phyloP scores from a whole-genome alignment of 1,284 basidiomycete species.

The Salmacisia buchloeana region DNA sequence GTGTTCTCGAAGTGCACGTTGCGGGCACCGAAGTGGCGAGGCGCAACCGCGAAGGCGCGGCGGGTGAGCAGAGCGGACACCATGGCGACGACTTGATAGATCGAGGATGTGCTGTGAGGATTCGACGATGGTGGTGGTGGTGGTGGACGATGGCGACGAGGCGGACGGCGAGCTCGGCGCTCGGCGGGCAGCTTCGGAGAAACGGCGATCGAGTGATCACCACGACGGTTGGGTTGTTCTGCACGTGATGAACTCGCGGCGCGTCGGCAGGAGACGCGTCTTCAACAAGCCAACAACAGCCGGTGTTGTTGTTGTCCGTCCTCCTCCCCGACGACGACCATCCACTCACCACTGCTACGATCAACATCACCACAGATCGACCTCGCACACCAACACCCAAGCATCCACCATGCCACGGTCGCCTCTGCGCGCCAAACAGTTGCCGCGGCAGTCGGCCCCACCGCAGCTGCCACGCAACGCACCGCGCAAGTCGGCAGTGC shows the following conservation, averaged over 20 bases:
- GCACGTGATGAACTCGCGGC: not conserved
- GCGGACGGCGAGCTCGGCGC: not conserved
- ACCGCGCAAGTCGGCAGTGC: not conserved
- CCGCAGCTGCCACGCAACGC: not conserved
- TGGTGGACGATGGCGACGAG: not conserved
- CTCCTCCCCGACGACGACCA: not conserved
- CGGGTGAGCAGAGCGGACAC: conserved; percentile 5
- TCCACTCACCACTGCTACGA: not conserved
- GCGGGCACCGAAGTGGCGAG: conserved; percentile 13
- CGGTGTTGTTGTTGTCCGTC: conserved; percentile 8
- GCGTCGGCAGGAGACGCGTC: not conserved
- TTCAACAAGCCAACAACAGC: not conserved
- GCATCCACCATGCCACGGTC: not conserved
- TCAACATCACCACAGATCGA: not conserved
- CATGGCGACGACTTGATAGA: too few relatives aligned
- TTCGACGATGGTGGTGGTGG: not conserved
- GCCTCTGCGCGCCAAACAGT: not conserved
- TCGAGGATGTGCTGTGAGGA: not conserved
- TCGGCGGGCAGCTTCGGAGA: not conserved
- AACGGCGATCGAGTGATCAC: too few relatives aligned
- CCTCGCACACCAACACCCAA: not conserved
- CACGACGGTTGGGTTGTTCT: not conserved
- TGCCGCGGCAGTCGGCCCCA: not conserved
- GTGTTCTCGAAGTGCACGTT: conserved; percentile 49
- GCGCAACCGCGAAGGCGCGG: conserved; percentile 5